These are phyloP conservation scores for Pseudogymnoascus sp. DNA, from an alignment of 2,329 filamentous ascomycete genomes.

Conservation along the genomic window DNA sequence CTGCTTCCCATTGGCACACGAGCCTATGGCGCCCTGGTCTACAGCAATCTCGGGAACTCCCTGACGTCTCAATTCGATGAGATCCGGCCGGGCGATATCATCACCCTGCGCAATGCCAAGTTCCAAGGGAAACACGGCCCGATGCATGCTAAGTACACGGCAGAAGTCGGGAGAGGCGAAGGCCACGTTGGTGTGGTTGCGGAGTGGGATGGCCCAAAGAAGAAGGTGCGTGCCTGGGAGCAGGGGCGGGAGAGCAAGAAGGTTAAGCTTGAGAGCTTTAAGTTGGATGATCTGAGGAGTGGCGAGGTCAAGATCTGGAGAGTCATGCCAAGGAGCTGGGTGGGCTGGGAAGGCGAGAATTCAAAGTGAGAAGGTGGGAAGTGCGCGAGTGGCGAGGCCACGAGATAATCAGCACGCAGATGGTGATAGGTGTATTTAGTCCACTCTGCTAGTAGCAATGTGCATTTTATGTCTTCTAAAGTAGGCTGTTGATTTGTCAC, in stretches of 20 bases:
- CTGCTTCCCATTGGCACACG: conserved; percentile 80
- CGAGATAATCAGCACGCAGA: background rate
- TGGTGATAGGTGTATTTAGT: background rate
- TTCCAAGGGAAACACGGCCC: conserved; percentile 94
- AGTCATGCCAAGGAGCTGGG: conserved; percentile 84
- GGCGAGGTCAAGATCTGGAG: conserved; percentile 98
- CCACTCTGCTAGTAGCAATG: conserved; percentile 1
- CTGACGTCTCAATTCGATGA: conserved; percentile 85
- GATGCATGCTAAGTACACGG: conserved; percentile 88
- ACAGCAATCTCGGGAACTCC: conserved; percentile 90
- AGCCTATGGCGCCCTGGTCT: conserved; percentile 84
- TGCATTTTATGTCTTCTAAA: conserved; percentile 2
- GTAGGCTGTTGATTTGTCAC: background rate
- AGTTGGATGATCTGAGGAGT: conserved; percentile 81
- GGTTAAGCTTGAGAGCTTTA: conserved; percentile 88
- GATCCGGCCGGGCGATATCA: conserved; percentile 86
- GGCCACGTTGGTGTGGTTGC: conserved; percentile 85
- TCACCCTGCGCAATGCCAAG: conserved; percentile 83
- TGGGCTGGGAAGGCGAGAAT: conserved; percentile 70
- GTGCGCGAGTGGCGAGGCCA: background rate
- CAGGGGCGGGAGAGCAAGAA: conserved; percentile 91
- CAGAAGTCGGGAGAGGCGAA: conserved; percentile 76
- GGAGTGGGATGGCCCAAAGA: conserved; percentile 98
- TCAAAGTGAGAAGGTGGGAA: conserved; percentile 26
- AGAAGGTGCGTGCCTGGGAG: conserved; percentile 93